Base-by-base conservation (phyloP, 805 yeast genomes). In the Geotrichum ghanense region DNA sequence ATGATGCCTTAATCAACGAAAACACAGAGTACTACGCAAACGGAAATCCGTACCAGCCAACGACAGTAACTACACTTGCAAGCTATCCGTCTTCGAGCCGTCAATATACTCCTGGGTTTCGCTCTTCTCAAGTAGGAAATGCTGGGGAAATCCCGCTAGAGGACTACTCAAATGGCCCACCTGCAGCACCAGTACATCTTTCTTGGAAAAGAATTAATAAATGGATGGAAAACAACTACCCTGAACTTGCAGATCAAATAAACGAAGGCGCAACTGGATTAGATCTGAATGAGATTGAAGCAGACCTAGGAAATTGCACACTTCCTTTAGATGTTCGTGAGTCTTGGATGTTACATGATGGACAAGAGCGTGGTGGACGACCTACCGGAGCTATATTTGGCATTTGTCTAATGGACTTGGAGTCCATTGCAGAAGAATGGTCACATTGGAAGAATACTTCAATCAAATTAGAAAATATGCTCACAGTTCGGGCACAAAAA, bases 161-260 rank as follows among this genome's bases (percentile, higher is more conserved):
- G 51, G 70, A 51, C 52, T 64, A 62, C 53, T 48, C 57, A 56
- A 83, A 78, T 41, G 95, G 94, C 43, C 81, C 83, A 22, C 67
- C 71, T 12, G 64, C 69, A 14, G 68, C 73, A n/a, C 69, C 69
- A 6, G 79, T 90, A 46, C 86, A 89, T 51, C 70, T 81, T 31
- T 74, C 96, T 10, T 90, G 97, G 97, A 75, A 83, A 51, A 89
- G 89, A 57, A 79, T 90, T 48, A 90, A 85, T 54, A 70, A 77
- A 17, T 90, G 97, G 96, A 69, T 90, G 17, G 72, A 75, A 27
- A 76, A 77, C 47, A 74, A 86, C 63, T 82, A 81, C 53, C 84
- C 92, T 1, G 98, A 90, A 64, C 69, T 92, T 48, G 75, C 73
- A 50, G 89, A 85, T 48, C 79, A 92, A 44, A 66, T 90, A 51